Base-by-base conservation (phyloP, 495 filamentous ascomycete species). In the Daldinia vernicosa region DNA sequence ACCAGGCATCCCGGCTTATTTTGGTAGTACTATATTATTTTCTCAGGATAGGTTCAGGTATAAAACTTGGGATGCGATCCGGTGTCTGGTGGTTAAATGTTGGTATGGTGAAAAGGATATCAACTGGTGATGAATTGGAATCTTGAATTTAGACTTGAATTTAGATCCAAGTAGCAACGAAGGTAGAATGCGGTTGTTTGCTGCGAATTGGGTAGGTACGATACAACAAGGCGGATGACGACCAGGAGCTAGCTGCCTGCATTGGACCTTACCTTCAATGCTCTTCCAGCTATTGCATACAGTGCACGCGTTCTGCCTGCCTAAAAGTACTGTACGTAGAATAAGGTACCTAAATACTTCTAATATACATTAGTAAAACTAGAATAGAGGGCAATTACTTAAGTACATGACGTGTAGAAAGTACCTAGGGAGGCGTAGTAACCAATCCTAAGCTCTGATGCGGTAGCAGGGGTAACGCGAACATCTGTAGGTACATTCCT, bases 1-100 rank as follows among this genome's bases (percentile, higher is more conserved):
- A 86, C 96, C 96, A 69, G 92, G 89, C 96, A 99, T 99, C 73
- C 74, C 89, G 83, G 80, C 72, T 57, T 33, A 43, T 55, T 62
- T 24, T 62, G 55, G 50, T 28, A 4, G n/a, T 52, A 30, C 57
- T 56, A 12, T 27, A 28, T 27, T 62, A n/a, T 35, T 15, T 35
- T 4, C n/a, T 35, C 7, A 1, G 33, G 50, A 27, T 24, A 55
- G 30, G 22, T 47, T 11, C 14, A 47, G 45, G 40, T 15, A 15
- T 65, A 19, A 22, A 39, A 43, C 2, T 60, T 35, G 3, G 3
- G 60, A 54, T 27, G 52, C 24, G 56, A 61, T 22, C 39, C 26
- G 19, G 30, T 30, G 45, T 52, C 17, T 14, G 47, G 30, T 3
- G 37, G 56, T 55, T 60, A 17, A 51, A 40, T 43, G 65, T 55